A percentile compares a stretch with the other conserved stretches of the same genome.
Conservation (phyloP, 345 rosid genomes). For the Geranium brycei region DNA sequence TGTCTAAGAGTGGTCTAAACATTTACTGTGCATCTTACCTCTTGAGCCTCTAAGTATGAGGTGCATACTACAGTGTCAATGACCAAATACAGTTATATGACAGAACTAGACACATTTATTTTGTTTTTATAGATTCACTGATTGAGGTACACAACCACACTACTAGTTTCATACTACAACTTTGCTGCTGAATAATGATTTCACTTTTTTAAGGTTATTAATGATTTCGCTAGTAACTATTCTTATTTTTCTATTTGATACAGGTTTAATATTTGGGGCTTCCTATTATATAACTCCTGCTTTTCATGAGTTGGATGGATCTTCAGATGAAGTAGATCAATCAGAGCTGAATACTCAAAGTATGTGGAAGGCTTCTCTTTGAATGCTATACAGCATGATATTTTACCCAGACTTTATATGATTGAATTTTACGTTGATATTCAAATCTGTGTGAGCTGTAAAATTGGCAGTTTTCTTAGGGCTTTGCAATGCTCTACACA, state of each 20-base stretch:
- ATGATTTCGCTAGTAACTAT: too few species aligned
- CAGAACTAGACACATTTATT: neutral
- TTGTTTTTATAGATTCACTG: too few species aligned
- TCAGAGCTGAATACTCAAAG: slow-evolving; percentile 60
- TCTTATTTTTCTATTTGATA: slow-evolving; percentile 7
- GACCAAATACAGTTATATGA: neutral
- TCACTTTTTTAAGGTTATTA: neutral
- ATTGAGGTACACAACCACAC: neutral
- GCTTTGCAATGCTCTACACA: slow-evolving; percentile 49
- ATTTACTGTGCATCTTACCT: neutral
- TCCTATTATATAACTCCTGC: slow-evolving; percentile 58
- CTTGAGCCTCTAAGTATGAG: neutral
- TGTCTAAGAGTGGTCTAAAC: neutral
- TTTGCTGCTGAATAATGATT: neutral
- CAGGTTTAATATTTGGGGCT: slow-evolving; percentile 54
- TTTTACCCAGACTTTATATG: slow-evolving; percentile 5
- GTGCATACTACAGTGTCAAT: neutral
- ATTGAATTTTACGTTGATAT: slow-evolving; percentile 6
- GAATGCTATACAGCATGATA: slow-evolving; percentile 4
- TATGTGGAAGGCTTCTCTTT: slow-evolving; percentile 21
- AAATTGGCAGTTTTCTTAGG: slow-evolving; percentile 61
- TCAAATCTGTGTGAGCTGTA: slow-evolving; percentile 6
- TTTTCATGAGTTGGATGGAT: slow-evolving; percentile 43
- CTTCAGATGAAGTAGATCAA: slow-evolving; percentile 46
- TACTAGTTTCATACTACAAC: neutral